Evolutionary conservation across 2,329 filamentous ascomycete species (phyloP), one percentile per base, ranked within the genome.

Genomic region (Didymosphaeria variabile): DNA sequence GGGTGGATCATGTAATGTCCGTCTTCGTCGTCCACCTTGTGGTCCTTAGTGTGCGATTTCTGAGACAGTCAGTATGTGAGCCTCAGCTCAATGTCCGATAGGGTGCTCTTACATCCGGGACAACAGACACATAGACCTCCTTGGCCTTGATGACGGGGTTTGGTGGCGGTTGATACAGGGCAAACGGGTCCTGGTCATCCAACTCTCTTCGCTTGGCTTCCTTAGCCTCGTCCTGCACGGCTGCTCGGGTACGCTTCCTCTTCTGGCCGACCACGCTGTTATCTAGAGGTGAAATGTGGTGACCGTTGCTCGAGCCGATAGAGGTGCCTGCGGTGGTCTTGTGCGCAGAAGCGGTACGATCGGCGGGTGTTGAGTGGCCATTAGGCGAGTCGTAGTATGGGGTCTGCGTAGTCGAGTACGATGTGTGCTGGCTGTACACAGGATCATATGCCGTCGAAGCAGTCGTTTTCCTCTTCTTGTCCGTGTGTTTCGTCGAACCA

Each of bases 1-100:
- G 94, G 91, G 1, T 91, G 89, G 23, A 99, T 94, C 69, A 98
- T 93, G 75, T 97, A 99, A 79, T 99, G 95, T 5, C 95, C 95
- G 71, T 99, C 95, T 49, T 97, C 93, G 67, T 99, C 95, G 72
- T 99, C 95, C 47, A 95, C 90, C 76, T 96, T 95, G 69, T 89
- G 84, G 67, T 88, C 79, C 60, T 84, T 82, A 52, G 76, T 71
- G 65, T 79, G 81, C 3, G 79, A 76, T 62, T 80, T 82, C 83
- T 86, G 64, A 38, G 26, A 17, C 23, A 49, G 12, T 17, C 21
- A 50, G 57, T 32, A 40, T 5, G 31, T 36, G 26, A 19, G 36
- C 19, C 17, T 42, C 17, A 49, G 34, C 5, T n/a, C 38, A 52
- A 42, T 36, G 26, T 36, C n/a, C 40, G 32, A 29, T 34, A 42